Base-by-base conservation (phyloP, 2,329 filamentous ascomycete genomes). In the Aspergillus flavus region DNA sequence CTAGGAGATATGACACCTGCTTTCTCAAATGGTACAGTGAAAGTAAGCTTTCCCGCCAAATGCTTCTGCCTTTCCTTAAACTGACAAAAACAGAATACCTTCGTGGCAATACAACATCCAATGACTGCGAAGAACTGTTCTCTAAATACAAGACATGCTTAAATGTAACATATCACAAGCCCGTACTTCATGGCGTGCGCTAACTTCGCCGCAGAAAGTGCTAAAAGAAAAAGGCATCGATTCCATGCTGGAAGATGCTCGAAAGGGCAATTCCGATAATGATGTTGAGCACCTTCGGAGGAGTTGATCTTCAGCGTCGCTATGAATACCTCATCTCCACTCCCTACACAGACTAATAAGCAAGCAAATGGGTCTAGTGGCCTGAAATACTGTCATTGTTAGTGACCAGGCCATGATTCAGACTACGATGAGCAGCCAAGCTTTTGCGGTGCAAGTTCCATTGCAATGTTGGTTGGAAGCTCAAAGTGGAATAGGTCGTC, bases 11-110 rank as follows among this genome's bases (percentile, higher is more conserved):
- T 76, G 95, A 99, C 78, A 94, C 91, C 58, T 99, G 95, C 81
- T 99, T 99, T 77, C 83, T 99, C 68, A 98, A 97, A 81, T 99
- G 95, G 95, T 99, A 99, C 79, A 97, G 94, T 76, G 95, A 99
- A 81, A 98, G 95, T 97, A 84, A 34, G 68, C 30, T 59, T 57
- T 23, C 32, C 28, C 58, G 50, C 7, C 2, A 52, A 9, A 28
- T 58, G 63, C 61, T 58, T 5, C 21, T 45, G 19, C 12, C 10
- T 50, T 21, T 48, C 16, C 46, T 58, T 2, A 30, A 52, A 58
- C 70, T 71, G 57, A 68, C 60, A 19, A 55, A 41, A 36, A 59
- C 68, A 95, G 95, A 97, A 79, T 99, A 97, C 74, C 87, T 99
- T 23, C 87, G 93, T 70, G 94, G 94, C 21, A 90, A 90, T 63